Percentiles rank a stretch among this genome's conserved stretches.
Evolutionary conservation across 306 rosid species (phyloP).

Genomic region (Abrus pulchellus): DNA sequence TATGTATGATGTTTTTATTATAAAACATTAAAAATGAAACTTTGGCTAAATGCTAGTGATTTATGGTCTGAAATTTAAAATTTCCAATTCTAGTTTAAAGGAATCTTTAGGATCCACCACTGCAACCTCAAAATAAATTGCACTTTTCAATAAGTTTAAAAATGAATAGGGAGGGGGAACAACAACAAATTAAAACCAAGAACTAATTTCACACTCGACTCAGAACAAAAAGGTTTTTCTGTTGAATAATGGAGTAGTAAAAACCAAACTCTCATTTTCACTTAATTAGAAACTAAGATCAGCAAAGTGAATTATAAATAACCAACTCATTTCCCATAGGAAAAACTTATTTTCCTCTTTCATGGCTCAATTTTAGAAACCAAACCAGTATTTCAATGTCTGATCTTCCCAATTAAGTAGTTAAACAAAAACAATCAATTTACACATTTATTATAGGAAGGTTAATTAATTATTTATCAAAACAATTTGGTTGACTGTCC

Average conservation of each 20-base stretch:
- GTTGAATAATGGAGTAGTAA: background rate
- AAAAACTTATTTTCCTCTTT: background rate
- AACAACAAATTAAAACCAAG: background rate
- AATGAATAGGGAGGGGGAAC: background rate
- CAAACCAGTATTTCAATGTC: background rate
- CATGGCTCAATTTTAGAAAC: background rate
- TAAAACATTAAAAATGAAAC: background rate
- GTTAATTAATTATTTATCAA: constrained; percentile 16
- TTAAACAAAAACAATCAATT: background rate
- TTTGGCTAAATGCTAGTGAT: background rate
- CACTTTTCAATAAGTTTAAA: background rate
- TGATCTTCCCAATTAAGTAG: constrained; percentile 9
- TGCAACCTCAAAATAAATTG: constrained; percentile 22
- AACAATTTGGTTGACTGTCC: background rate
- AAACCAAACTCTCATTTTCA: constrained; percentile 24
- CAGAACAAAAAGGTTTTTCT: constrained; percentile 23
- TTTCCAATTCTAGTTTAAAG: constrained; percentile 6
- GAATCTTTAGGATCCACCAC: constrained; percentile 4
- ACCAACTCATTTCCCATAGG: background rate
- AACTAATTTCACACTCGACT: background rate
- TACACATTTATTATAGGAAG: constrained; percentile 22
- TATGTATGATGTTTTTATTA: background rate
- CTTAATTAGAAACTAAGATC: background rate
- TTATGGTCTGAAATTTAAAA: constrained; percentile 1
- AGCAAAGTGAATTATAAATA: constrained; percentile 16